Percentiles rank a stretch among this genome's conserved stretches.
Conservation (phyloP, 179 eudicot species). For the Sideroxylon spinosum region DNA sequence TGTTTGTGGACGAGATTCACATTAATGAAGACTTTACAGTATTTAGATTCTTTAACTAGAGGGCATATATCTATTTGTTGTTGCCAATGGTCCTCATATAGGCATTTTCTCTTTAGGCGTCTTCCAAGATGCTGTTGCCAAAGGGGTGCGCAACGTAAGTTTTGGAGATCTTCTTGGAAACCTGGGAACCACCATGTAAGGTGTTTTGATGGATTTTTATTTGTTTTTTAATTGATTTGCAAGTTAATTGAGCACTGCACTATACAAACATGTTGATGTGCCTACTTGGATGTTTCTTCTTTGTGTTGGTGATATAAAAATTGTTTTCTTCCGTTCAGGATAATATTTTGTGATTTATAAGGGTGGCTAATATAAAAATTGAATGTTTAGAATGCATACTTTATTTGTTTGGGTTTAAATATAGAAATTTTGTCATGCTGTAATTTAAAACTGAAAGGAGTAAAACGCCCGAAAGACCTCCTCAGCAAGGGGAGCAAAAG, state of each 20-base stretch:
- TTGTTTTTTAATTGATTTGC: not conserved
- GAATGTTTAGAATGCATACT: not conserved
- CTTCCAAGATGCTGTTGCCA: constrained; percentile 73
- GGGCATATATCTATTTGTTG: constrained; percentile 2
- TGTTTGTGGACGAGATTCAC: not conserved
- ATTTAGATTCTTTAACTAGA: not conserved
- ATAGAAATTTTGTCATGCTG: not conserved
- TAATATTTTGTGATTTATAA: not conserved
- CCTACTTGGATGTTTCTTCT: not conserved
- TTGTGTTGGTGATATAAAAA: not conserved
- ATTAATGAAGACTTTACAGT: not conserved
- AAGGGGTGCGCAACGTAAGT: constrained; percentile 77
- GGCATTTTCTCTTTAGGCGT: constrained; percentile 46
- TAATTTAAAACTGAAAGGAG: not conserved
- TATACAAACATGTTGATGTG: not conserved
- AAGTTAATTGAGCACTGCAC: not conserved
- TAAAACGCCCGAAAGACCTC: not conserved
- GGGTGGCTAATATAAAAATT: not conserved
- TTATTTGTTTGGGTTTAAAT: constrained; percentile 6
- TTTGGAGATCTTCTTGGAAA: constrained; percentile 88
- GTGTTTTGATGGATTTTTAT: constrained; percentile 11
- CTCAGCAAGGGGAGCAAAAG: constrained; percentile 6
- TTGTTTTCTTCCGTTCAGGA: not conserved
- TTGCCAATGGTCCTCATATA: constrained; percentile 18
- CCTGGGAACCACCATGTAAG: constrained; percentile 82